These are phyloP conservation scores for Suillus lakei DNA, from an alignment of 768 basidiomycete species.

Conservation along the genomic window DNA sequence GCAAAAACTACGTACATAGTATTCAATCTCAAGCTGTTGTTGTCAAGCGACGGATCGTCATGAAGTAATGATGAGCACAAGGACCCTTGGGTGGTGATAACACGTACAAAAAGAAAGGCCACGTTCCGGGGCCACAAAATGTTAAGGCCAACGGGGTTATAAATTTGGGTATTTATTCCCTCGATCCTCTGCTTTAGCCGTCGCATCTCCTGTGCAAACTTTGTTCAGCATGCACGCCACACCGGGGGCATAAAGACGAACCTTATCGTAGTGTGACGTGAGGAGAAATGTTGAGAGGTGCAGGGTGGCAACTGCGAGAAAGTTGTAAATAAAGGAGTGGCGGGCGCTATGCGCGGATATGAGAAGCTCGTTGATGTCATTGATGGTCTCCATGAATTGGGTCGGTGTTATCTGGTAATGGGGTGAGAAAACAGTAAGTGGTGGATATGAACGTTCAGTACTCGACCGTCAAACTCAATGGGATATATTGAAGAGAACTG, in stretches of 20 bases:
- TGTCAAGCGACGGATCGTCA: conserved; percentile 2
- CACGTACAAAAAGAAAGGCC: conserved; percentile 91
- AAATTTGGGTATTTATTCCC: conserved; percentile 70
- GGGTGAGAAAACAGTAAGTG: neutral
- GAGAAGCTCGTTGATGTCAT: conserved; percentile 86
- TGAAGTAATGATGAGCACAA: conserved; percentile 5
- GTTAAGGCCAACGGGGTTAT: conserved; percentile 87
- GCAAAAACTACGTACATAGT: conserved; percentile 65
- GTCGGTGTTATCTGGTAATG: conserved; percentile 80
- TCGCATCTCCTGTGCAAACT: conserved; percentile 69
- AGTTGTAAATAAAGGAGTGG: conserved; percentile 77
- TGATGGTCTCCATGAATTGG: conserved; percentile 88
- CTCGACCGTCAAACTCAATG: conserved; percentile 91
- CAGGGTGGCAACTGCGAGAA: conserved; percentile 76
- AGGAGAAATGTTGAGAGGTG: conserved; percentile 77
- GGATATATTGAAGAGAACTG: conserved; percentile 93
- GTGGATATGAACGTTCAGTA: conserved; percentile 42
- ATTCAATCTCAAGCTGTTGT: conserved; percentile 89
- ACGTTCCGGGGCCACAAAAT: conserved; percentile 84
- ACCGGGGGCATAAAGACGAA: conserved; percentile 24
- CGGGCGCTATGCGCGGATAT: conserved; percentile 84
- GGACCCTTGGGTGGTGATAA: neutral
- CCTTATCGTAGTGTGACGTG: conserved; percentile 84
- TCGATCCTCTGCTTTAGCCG: conserved; percentile 66
- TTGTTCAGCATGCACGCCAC: conserved; percentile 13